phyloP scores from a whole-genome alignment of 2,329 filamentous ascomycete genomes.

The Curvularia sp. region DNA sequence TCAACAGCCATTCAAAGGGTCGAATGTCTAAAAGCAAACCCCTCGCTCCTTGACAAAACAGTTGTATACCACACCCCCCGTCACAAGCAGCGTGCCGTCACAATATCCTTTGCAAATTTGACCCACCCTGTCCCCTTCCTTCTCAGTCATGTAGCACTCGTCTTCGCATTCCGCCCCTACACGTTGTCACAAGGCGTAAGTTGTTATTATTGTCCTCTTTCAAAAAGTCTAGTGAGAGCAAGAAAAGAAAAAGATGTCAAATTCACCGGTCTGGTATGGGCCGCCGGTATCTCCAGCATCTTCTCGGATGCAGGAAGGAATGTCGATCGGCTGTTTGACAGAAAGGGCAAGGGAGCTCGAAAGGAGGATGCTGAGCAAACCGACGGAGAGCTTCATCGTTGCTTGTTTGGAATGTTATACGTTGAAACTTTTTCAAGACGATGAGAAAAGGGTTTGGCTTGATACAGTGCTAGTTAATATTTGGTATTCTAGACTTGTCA shows the following conservation, averaged over 20 bases:
- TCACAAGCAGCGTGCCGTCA: not conserved
- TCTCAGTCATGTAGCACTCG: conserved; percentile 1
- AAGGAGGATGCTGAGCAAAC: not conserved
- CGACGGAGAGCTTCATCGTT: not conserved
- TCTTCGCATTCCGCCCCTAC: not conserved
- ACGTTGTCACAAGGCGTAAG: not conserved
- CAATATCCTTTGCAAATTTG: conserved; percentile 2
- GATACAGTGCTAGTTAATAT: not conserved
- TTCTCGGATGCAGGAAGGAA: not conserved
- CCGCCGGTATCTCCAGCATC: not conserved
- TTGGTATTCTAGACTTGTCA: not conserved
- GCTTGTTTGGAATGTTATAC: not conserved
- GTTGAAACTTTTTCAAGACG: not conserved
- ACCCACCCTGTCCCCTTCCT: not conserved
- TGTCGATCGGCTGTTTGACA: not conserved
- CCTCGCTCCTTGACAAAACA: not conserved
- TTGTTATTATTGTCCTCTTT: not conserved
- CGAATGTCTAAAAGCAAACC: not conserved
- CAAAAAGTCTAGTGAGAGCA: not conserved
- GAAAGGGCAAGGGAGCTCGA: not conserved
- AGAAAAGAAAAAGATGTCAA: not conserved
- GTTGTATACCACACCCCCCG: not conserved
- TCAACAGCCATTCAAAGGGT: no score
- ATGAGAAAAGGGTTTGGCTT: not conserved
- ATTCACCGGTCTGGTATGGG: not conserved